phyloP scores from a whole-genome alignment of 2,329 filamentous ascomycete species.

The Colletotrichum camelliae region DNA sequence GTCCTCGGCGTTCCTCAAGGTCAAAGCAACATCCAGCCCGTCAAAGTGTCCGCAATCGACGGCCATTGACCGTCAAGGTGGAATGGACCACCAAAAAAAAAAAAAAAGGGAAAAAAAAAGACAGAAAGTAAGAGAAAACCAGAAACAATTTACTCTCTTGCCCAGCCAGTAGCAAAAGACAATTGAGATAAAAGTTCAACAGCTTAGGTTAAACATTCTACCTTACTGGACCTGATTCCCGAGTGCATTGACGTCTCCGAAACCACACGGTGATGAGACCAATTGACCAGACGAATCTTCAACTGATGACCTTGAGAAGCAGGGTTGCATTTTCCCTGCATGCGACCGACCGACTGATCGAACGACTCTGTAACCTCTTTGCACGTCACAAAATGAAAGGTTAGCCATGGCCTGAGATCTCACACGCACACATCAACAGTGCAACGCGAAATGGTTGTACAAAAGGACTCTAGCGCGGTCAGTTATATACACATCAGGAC shows the following conservation, averaged over 20 bases:
- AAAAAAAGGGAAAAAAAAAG: neutral
- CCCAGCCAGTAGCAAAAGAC: neutral
- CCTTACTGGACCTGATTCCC: neutral
- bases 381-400: neutral
- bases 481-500: conserved; percentile 24
- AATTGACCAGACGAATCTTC: neutral
- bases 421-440: neutral
- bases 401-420: neutral
- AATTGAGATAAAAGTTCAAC: neutral
- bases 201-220: neutral
- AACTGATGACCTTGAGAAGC: neutral
- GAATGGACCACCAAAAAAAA: neutral
- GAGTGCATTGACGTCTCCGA: neutral
- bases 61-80: neutral
- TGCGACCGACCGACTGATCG: neutral
- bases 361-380: neutral
- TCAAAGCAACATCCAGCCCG: neutral
- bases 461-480: conserved; percentile 21
- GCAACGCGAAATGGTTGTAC: conserved; percentile 21
- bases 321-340: neutral
- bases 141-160: neutral
- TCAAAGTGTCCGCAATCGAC: neutral
- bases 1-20: neutral
- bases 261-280: neutral
- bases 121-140: neutral